Conservation (phyloP, 306 rosid species). For the Dalbergia oliveri region DNA sequence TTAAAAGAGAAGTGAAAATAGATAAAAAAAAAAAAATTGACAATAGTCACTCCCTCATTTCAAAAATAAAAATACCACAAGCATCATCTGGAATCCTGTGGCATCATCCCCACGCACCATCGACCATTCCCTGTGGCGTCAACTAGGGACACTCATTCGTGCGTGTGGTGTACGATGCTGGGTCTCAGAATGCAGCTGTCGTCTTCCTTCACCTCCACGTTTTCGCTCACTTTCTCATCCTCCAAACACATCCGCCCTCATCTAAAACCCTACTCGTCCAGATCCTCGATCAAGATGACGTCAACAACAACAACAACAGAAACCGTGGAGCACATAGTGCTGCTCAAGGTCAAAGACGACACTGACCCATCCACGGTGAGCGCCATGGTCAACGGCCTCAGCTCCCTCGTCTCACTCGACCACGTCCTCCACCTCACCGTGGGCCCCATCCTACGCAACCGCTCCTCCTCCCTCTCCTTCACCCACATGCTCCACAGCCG, state of each 20-base stretch:
- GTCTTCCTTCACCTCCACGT: conserved; percentile 15
- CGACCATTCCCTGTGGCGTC: background rate
- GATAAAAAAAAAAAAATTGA: no score
- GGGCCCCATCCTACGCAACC: conserved; percentile 69
- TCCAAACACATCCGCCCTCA: conserved; percentile 41
- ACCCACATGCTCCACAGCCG: conserved; percentile 92
- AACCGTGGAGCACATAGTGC: conserved; percentile 77
- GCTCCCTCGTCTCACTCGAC: conserved; percentile 64
- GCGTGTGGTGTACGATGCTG: conserved; percentile 30
- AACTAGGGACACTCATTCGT: background rate
- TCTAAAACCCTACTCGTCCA: conserved; percentile 13
- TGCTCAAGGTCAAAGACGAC: conserved; percentile 82
- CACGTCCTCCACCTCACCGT: conserved; percentile 71
- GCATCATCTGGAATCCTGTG: background rate
- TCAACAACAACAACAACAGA: conserved; percentile 31
- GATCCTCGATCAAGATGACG: conserved; percentile 47
- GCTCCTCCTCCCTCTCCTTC: conserved; percentile 70
- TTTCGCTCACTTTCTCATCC: conserved; percentile 44
- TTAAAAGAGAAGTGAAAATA: no score
- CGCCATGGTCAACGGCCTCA: conserved; percentile 65
- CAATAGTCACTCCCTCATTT: no score
- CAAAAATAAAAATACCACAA: background rate
- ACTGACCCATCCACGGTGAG: conserved; percentile 69
- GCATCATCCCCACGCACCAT: background rate
- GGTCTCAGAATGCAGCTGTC: conserved; percentile 42